Base-by-base conservation (phyloP, 1,284 basidiomycete species). In the Termitomyces sp. region DNA sequence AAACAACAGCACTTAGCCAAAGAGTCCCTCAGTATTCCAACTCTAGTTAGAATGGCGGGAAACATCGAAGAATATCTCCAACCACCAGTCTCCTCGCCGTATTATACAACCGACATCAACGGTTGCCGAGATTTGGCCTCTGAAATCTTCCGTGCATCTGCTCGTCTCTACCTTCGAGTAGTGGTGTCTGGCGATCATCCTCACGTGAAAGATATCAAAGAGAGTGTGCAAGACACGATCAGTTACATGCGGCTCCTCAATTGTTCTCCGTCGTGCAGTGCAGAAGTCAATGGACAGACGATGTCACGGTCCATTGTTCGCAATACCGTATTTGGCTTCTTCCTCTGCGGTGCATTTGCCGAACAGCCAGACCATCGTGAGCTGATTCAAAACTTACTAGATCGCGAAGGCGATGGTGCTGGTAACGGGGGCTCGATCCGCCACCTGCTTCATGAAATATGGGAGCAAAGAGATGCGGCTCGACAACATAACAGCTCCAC, bases 291-390 rank as follows among this genome's bases (percentile, higher is more conserved):
- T 13, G 54, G 50, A 26, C 56, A 70, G 50, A 67, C 72, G 43
- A 67, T 74, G 40, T 71, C 75, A 24, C 76, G 80, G 19, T 77
- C 79, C 15, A 85, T 90, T 21, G 79, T 90, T 51, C 77, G 89
- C 31, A 88, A 84, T 67, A 88, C 87, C 9, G 86, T 92, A 59
- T 90, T 90, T 62, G 80, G 81, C 47, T 82, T 88, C 54, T 89
- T 84, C 64, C 78, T 91, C 49, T 81, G 80, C 57, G 88, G 88
- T 1, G 83, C 80, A 62, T 75, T 91, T 56, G 83, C 85, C 58
- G 79, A 83, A 64, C 71, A 80, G 49, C 49, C 39, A 7, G 56
- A 56, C 2, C 74, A 83, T 59, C 76, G 79, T 51, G 44, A 58
- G 1, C 74, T 76, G 60, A 72, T 90, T 31, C 59, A 73, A 34